These are phyloP conservation scores for Ogataea siamensis DNA, from an alignment of 805 yeast genomes.

Conservation along the genomic window DNA sequence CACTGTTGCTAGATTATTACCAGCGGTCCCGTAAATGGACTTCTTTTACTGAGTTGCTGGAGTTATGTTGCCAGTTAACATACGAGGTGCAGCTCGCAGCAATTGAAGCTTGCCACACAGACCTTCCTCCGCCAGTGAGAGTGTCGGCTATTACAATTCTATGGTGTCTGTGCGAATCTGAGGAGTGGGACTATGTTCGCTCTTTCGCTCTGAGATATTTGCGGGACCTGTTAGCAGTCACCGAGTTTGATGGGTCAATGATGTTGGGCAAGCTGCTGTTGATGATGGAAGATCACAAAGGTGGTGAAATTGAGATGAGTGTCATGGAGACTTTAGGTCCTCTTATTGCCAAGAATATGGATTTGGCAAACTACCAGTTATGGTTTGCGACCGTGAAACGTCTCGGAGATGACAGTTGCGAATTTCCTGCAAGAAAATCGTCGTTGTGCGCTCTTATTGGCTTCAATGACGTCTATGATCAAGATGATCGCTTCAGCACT, in stretches of 20 bases:
- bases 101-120: conserved; percentile 32
- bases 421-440: conserved; percentile 45
- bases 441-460: conserved; percentile 43
- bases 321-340: conserved; percentile 10
- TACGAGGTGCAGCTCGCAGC: conserved; percentile 48
- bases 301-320: conserved; percentile 8
- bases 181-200: conserved; percentile 45
- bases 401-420: conserved; percentile 41
- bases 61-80: conserved; percentile 34
- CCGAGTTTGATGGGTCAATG: not conserved
- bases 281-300: not conserved
- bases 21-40: conserved; percentile 14
- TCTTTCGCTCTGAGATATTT: conserved; percentile 40
- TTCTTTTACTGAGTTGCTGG: conserved; percentile 30
- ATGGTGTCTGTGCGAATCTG: conserved; percentile 28
- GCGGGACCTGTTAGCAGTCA: conserved; percentile 22
- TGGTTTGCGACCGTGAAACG: conserved; percentile 32
- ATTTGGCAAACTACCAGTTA: conserved; percentile 16
- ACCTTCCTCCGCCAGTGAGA: conserved; percentile 5
- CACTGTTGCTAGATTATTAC: conserved; percentile 32
- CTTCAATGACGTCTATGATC: conserved; percentile 21
- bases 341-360: conserved; percentile 6
- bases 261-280: conserved; percentile 3
- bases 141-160: conserved; percentile 10
- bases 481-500: conserved; percentile 3